phyloP scores from a whole-genome alignment of 2,329 filamentous ascomycete species.

The Aureobasidium sp. region DNA sequence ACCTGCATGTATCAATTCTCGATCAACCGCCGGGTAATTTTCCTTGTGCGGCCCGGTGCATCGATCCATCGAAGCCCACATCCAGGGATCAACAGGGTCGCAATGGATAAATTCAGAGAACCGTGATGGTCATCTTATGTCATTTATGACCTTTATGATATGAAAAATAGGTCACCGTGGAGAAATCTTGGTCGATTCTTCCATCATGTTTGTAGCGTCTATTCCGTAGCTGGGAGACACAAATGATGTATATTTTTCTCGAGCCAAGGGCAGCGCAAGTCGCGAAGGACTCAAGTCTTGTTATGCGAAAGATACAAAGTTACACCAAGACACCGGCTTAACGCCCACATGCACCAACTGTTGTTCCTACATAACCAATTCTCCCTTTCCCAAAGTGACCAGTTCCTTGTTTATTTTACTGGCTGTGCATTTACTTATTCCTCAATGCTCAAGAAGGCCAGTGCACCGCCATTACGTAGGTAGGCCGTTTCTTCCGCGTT shows the following conservation, averaged over 20 bases:
- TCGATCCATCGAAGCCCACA: neutral
- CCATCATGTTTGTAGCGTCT: neutral
- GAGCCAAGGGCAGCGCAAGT: neutral
- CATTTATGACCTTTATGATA: neutral
- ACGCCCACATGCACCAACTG: neutral
- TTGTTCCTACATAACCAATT: neutral
- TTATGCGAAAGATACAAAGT: neutral
- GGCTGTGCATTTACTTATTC: neutral
- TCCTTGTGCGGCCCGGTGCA: neutral
- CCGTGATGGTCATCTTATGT: constrained; percentile 7
- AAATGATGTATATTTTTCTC: neutral
- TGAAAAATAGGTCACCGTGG: neutral
- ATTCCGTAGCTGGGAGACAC: neutral
- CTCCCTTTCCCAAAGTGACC: too few relatives aligned
- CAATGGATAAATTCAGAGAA: neutral
- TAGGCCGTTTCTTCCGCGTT: neutral
- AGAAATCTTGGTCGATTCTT: neutral
- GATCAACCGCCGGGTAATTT: neutral
- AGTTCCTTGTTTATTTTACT: neutral
- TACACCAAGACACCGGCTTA: neutral
- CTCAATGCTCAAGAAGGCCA: neutral
- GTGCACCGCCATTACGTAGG: constrained; percentile 8
- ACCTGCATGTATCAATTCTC: neutral
- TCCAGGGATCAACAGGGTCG: constrained; percentile 1
- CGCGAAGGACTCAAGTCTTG: neutral